Percentiles rank a stretch among this genome's conserved stretches.
phyloP scores from a whole-genome alignment of 108 stramenopile species.

The Cyclotella atomus region DNA sequence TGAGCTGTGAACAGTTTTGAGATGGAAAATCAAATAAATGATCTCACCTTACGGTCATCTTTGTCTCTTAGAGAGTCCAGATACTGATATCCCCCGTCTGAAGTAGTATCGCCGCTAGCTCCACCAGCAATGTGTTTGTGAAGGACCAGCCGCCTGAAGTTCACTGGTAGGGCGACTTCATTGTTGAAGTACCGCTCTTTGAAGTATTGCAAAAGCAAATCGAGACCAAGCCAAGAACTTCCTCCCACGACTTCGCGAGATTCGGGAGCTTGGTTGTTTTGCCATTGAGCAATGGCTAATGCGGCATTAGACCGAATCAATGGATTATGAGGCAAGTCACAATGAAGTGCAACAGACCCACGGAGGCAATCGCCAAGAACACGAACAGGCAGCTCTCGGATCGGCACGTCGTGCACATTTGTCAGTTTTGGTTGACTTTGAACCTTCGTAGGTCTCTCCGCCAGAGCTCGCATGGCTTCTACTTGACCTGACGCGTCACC shows the following conservation, averaged over 20 bases:
- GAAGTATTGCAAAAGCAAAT: conserved; percentile 84
- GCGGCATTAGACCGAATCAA: conserved; percentile 82
- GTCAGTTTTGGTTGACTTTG: conserved; percentile 78
- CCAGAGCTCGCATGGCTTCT: conserved; percentile 77
- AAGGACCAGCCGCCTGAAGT: conserved; percentile 73
- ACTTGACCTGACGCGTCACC: conserved; percentile 86
- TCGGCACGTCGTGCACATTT: conserved; percentile 74
- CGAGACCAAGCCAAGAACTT: conserved; percentile 78
- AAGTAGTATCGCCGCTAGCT: conserved; percentile 36
- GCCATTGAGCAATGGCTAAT: conserved; percentile 88
- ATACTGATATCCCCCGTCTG: conserved; percentile 72
- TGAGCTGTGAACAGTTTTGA: too few relatives aligned
- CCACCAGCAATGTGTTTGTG: conserved; percentile 74
- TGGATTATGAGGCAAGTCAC: conserved; percentile 84
- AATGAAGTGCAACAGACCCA: conserved; percentile 82
- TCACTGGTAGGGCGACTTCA: conserved; percentile 69
- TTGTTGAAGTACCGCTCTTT: conserved; percentile 78
- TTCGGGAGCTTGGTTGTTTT: conserved; percentile 86
- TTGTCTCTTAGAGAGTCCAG: conserved; percentile 70
- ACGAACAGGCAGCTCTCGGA: conserved; percentile 82
- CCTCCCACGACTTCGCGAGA: conserved; percentile 65
- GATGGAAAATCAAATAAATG: too few relatives aligned
- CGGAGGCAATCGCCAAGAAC: conserved; percentile 85
- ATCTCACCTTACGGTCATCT: conserved; percentile 65
- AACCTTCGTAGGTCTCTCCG: conserved; percentile 83